Evolutionary conservation across 495 filamentous ascomycete genomes (phyloP), one percentile per base, ranked within the genome.

Genomic region (Apiosordaria backusii): DNA sequence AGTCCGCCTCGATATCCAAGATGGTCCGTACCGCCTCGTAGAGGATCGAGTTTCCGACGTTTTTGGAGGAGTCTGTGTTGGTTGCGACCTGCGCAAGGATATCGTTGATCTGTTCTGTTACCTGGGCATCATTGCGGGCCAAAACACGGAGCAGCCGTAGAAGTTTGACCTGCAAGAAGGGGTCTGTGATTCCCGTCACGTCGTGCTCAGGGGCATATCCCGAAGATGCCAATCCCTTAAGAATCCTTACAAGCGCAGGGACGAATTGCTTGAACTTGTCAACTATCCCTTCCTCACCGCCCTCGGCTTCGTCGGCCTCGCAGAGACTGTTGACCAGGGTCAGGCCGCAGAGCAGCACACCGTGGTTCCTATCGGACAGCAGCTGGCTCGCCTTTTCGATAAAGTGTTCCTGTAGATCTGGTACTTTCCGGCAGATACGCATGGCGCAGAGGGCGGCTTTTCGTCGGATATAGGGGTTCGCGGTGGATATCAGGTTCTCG

Each of bases 401-500:
- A 72, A 98, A 99, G 76, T 99, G 92, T 72, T 99, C 95, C 78
- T 97, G 92, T 45, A 99, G 83, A 74, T 99, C 95, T 5, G 95
- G 95, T 53, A 98, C 96, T 77, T 99, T 99, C 69, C 93, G 88
- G 79, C 93, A 97, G 80, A 99, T 96, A 50, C 96, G 86, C 96
- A 99, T 99, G n/a, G 95, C 95, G 77, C 95, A 99, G n/a, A 99
- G 85, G 5, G 95, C 96, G 40, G 96, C 95, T 83, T 99, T 99
- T 60, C 95, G 87, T 60, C 94, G 88, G 73, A 98, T 97, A 71
- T 99, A 99, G 13, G 95, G 94, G 76, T 99, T 99, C 45, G 92
- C 89, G 27, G 92, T 96, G 15, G 92, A 92, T 63, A 97, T 80
- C 21, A 98, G 87, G 52, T 81, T 88, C 79, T 98, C 96, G 70